Evolutionary conservation across 2,329 filamentous ascomycete species (phyloP).

Genomic region (Akanthomyces lecanii): DNA sequence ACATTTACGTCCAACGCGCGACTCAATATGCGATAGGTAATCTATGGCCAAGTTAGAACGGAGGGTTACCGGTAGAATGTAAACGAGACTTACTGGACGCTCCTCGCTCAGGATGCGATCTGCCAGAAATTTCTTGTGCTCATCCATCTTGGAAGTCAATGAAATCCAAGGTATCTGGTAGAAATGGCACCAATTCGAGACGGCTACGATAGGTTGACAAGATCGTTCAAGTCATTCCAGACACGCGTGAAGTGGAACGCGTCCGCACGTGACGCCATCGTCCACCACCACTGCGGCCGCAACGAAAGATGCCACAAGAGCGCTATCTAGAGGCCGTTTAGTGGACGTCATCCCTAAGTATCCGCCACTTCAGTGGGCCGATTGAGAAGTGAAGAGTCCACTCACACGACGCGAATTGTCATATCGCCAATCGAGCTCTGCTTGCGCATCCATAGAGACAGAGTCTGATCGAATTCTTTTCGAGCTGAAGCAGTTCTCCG

Average conservation of each 20-base stretch:
- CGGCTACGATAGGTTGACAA: neutral
- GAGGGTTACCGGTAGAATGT: neutral
- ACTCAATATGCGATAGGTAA: conserved; percentile 83
- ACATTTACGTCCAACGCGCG: conserved; percentile 78
- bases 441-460: neutral
- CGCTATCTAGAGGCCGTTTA: neutral
- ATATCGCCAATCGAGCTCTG: neutral
- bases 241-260: conserved; percentile 15
- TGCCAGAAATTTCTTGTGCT: conserved; percentile 69
- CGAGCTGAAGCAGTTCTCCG: neutral
- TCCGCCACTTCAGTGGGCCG: neutral
- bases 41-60: conserved; percentile 42
- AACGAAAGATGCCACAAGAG: neutral
- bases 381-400: neutral
- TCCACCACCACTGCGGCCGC: neutral
- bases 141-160: conserved; percentile 41
- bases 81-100: conserved; percentile 53
- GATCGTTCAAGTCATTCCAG: neutral
- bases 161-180: neutral
- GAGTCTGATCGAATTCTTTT: neutral
- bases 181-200: neutral
- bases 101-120: conserved; percentile 73
- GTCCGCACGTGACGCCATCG: conserved; percentile 14
- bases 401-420: conserved; percentile 12
- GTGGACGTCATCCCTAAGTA: neutral